phyloP scores from a whole-genome alignment of 768 basidiomycete species.

The Lactarius vividus region DNA sequence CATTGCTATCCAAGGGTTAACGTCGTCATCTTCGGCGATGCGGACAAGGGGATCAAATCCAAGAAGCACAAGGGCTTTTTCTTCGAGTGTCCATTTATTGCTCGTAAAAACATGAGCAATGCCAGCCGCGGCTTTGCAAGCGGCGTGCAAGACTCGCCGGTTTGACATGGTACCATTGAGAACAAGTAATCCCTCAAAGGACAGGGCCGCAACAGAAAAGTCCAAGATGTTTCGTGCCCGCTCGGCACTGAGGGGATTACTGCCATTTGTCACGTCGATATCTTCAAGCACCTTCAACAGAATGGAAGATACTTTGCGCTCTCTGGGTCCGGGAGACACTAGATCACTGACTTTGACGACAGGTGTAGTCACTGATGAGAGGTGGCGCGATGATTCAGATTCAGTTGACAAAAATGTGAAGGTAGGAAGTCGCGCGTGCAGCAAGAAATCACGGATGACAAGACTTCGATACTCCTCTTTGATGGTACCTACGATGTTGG shows the following conservation, averaged over 20 bases:
- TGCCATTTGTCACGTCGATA: constrained; percentile 40
- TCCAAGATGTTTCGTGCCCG: constrained; percentile 67
- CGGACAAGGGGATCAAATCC: constrained; percentile 64
- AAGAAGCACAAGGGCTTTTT: constrained; percentile 62
- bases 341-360: constrained; percentile 34
- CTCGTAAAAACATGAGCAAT: constrained; percentile 41
- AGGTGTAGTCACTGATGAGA: background rate
- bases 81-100: constrained; percentile 54
- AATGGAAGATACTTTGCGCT: constrained; percentile 60
- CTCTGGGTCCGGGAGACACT: constrained; percentile 51
- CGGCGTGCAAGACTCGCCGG: constrained; percentile 58
- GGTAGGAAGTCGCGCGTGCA: constrained; percentile 59
- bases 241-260: constrained; percentile 52
- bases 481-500: constrained; percentile 57
- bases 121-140: constrained; percentile 50
- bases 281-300: constrained; percentile 61
- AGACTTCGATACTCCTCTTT: constrained; percentile 54
- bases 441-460: constrained; percentile 66
- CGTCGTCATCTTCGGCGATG: constrained; percentile 34
- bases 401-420: constrained; percentile 31
- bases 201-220: constrained; percentile 58
- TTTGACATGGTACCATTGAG: constrained; percentile 64
- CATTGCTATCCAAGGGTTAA: constrained; percentile 47
- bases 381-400: background rate
- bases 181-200: constrained; percentile 64